A percentile compares a stretch with the other conserved stretches of the same genome.
phyloP scores from a whole-genome alignment of 768 basidiomycete genomes.

The Termitomyces sp. region DNA sequence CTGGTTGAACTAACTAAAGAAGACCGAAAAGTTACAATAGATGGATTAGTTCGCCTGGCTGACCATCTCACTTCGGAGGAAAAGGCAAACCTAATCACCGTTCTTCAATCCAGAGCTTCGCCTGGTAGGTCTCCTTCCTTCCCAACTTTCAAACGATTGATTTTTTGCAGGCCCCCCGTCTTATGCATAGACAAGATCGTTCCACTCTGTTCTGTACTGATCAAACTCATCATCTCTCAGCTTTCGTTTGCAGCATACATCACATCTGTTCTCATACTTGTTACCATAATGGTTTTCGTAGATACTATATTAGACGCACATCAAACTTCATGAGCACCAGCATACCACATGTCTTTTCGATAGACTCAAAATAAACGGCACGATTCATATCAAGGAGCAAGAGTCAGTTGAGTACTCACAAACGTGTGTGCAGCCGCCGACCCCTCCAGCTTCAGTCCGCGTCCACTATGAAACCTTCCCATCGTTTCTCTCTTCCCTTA shows the following conservation, averaged over 20 bases:
- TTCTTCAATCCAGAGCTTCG: conserved; percentile 53
- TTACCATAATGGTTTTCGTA: conserved; percentile 11
- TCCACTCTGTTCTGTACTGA: not conserved
- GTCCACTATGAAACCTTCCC: too few species aligned
- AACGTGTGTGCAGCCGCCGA: too few species aligned
- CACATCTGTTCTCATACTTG: conserved; percentile 15
- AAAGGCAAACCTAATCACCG: conserved; percentile 49
- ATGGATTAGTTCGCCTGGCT: conserved; percentile 67
- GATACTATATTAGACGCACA: conserved; percentile 4
- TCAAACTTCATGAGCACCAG: not conserved
- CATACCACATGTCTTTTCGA: conserved; percentile 1
- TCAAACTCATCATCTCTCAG: not conserved
- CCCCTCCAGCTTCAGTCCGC: too few species aligned
- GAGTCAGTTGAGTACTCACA: too few species aligned
- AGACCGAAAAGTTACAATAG: conserved; percentile 72
- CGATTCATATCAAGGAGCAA: not conserved
- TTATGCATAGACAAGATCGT: conserved; percentile 16
- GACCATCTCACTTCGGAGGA: conserved; percentile 73
- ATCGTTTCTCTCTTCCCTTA: too few species aligned
- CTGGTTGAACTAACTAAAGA: conserved; percentile 65
- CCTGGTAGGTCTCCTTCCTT: conserved; percentile 41
- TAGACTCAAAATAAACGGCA: not conserved
- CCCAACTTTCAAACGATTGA: not conserved
- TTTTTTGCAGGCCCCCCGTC: conserved; percentile 29
- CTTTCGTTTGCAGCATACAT: conserved; percentile 10